Evolutionary conservation across 106 monocot species (phyloP), one percentile per base, ranked within the genome.

Genomic region (Phalaenopsis equestris): DNA sequence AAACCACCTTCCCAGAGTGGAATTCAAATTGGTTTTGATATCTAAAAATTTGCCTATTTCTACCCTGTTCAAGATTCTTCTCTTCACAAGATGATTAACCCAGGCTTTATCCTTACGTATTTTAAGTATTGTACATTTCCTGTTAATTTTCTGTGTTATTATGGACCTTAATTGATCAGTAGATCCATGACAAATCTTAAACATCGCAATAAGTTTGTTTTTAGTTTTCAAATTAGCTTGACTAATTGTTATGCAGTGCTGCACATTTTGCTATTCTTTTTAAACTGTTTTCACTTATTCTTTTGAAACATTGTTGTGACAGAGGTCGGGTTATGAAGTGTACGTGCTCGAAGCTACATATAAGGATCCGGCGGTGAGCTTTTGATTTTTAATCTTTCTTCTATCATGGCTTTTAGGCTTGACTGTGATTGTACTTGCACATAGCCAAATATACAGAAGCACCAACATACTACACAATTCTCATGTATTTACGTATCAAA

Each of bases 241-340:
- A 52, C 21, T 61, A 10, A 6, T 61, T 21, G 70, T 70, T 37
- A 70, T 74, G n/a, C 18, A 42, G 43, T 42, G 43, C 0, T 74
- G 39, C 18, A 18, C 5, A 52, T 21, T 46, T 76, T 43, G 41
- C 3, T 0, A 9, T 76, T 76, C 49, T 76, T 75, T 75, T 49
- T 30, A 23, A 9, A 48, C 23, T 76, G 30, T n/a, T 77, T 85
- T 82, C 23, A 70, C 52, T 45, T 15, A 79, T 42, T 72, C 45
- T 80, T 46, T 72, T 79, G 23, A 76, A 57, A 17, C 77, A 52
- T 90, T 81, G 57, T 80, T 57, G 77, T 79, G 18, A 48, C 87
- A 98, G 98, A 94, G 92, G 75, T 87, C 92, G n/a, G 94, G 94
- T 39, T 98, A 92, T 78, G 98, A 98, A 89, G 94, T 92, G 55